These are phyloP conservation scores for Aspergillus persii DNA, from an alignment of 2,329 filamentous ascomycete species.

Conservation along the genomic window DNA sequence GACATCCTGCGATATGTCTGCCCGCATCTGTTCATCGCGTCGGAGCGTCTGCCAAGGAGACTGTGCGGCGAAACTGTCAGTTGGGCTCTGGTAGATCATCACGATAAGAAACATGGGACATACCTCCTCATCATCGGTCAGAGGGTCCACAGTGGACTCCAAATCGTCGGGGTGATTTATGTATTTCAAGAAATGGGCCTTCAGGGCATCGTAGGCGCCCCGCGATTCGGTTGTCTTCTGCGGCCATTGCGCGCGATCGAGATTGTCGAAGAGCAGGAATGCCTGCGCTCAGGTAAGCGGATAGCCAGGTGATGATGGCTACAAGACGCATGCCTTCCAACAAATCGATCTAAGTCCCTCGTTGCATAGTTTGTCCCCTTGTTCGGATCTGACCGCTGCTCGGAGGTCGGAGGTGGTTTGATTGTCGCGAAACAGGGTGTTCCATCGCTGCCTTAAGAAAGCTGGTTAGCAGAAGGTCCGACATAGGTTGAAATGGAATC, in stretches of 20 bases:
- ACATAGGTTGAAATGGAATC: neutral
- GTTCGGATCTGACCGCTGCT: constrained; percentile 61
- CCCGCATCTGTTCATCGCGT: constrained; percentile 76
- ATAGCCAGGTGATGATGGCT: neutral
- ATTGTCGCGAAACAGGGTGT: constrained; percentile 55
- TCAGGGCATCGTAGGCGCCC: constrained; percentile 68
- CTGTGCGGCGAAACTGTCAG: constrained; percentile 47
- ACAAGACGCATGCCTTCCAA: constrained; percentile 68
- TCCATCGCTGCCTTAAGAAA: constrained; percentile 62
- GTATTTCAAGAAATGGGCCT: constrained; percentile 73
- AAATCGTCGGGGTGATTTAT: constrained; percentile 83
- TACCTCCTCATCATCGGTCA: constrained; percentile 77
- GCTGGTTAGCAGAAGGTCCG: neutral
- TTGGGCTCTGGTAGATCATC: constrained; percentile 44
- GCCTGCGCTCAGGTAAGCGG: constrained; percentile 50
- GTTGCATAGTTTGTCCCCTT: constrained; percentile 61
- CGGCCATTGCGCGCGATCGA: constrained; percentile 66
- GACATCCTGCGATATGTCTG: constrained; percentile 92
- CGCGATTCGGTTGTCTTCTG: constrained; percentile 66
- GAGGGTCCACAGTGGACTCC: constrained; percentile 71
- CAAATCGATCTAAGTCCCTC: constrained; percentile 79
- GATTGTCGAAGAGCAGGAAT: constrained; percentile 74
- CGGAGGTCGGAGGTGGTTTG: constrained; percentile 61
- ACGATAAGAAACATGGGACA: constrained; percentile 19
- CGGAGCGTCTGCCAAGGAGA: constrained; percentile 89